Base-by-base conservation (phyloP, 805 yeast species). In the Nakazawaea sp. region DNA sequence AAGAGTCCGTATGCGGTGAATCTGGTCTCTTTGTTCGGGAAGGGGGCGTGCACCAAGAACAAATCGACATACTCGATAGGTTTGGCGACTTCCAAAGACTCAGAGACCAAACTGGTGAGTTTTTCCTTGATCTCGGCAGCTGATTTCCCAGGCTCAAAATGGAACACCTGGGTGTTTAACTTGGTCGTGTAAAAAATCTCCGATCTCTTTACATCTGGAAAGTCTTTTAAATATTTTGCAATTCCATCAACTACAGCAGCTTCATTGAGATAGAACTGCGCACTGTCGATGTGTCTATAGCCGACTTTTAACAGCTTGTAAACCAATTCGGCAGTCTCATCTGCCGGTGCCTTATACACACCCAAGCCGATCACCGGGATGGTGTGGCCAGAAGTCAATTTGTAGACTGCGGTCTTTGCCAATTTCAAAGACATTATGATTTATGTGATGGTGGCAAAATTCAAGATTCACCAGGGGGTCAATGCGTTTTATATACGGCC, bases 211-310 rank as follows among this genome's bases (percentile, higher is more conserved):
- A 42, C 36, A 2, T 13, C 44, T 3, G 57, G 56, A 38, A 50
- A 49, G 20, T 49, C 53, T 4, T 36, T 43, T 2, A 57, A 26
- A 13, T 15, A 82, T 36, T 59, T 53, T 15, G 64, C 56, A 30
- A 82, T 71, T 4, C 82, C 92, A 33, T 68, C 63, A 16, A 76
- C 77, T 4, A 75, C 75, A 44, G 77, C 81, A 12, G 45, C 45
- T 51, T 82, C 86, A 57, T 84, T 84, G 8, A 61, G 59, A 60
- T 85, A 85, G 11, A 56, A 55, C 9, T 68, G 75, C 4, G 95
- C 95, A n/a, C 80, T 64, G 51, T 85, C 92, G 42, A 84, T 61
- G 49, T 80, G 90, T 46, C 92, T 69, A 54, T 81, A 84, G 0
- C 94, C 94, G 9, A 53, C 60, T 23, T 65, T 57, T 41, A 84